These are phyloP conservation scores for Gleditsia sinensis DNA, from an alignment of 306 rosid genomes.

Conservation along the genomic window DNA sequence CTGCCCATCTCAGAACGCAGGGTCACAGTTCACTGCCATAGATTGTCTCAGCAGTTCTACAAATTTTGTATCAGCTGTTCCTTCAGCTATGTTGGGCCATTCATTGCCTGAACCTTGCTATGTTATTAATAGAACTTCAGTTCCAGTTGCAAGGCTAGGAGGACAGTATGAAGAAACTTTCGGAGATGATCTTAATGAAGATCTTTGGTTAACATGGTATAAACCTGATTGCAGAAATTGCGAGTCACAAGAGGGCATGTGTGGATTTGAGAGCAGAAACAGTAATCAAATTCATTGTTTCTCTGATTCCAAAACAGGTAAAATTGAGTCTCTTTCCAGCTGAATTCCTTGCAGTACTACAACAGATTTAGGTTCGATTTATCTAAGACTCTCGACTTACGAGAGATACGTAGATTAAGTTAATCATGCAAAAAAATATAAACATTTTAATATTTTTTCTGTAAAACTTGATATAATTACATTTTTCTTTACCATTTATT, in stretches of 20 bases:
- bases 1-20: slow-evolving; percentile 50
- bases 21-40: slow-evolving; percentile 46
- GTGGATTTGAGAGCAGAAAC: slow-evolving; percentile 51
- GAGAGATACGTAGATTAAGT: too few species aligned
- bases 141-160: slow-evolving; percentile 50
- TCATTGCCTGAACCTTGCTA: slow-evolving; percentile 48
- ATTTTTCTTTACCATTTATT: too few species aligned
- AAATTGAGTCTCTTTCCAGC: too few species aligned
- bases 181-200: slow-evolving; percentile 37
- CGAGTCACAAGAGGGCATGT: slow-evolving; percentile 47
- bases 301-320: slow-evolving; percentile 50
- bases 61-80: slow-evolving; percentile 54
- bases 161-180: slow-evolving; percentile 20
- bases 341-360: too few species aligned
- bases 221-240: slow-evolving; percentile 60
- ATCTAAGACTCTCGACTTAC: too few species aligned
- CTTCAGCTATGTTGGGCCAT: slow-evolving; percentile 42
- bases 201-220: slow-evolving; percentile 58
- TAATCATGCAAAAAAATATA: too few species aligned
- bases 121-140: slow-evolving; percentile 34
- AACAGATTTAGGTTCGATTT: too few species aligned
- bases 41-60: slow-evolving; percentile 70
- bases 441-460: too few species aligned
- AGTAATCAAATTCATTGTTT: slow-evolving; percentile 49
- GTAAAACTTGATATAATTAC: too few species aligned